Base-by-base conservation (phyloP, 345 rosid species). In the Lumnitzera littorea region DNA sequence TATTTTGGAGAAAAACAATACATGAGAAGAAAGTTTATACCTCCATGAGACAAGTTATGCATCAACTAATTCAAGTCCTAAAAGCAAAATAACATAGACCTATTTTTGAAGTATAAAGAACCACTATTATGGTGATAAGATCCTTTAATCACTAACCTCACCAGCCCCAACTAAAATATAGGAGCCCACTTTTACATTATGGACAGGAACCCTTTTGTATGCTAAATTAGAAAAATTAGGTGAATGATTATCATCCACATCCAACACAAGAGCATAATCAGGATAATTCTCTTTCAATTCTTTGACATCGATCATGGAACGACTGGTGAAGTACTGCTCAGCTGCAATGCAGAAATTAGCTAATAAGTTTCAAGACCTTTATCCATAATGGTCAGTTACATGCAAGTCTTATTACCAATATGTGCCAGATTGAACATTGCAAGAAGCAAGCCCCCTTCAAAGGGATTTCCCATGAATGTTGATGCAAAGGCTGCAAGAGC, bases 371-470 rank as follows among this genome's bases (percentile, higher is more conserved):
- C 43, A 36, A 36, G 43, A 7, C 9, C 43, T 36, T 2, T 1
- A 36, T 36, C 9, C 43, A 36, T 2, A 29, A 36, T 5, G 43
- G 7, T 36, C 43, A 36, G 43, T 36, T 4, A 36, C 43, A 9
- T 36, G 3, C 43, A 36, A 55, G 55, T 41, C 71, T 60, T 49
- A 57, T 69, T 54, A 92, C 99, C 97, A 3, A 92, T 89, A 62
- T 89, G 99, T 73, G 99, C 97, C 71, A 92, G 77, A 81, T 89
- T 92, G 74, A 92, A 92, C 99, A 92, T 92, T 11, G 91, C 95
- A 24, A 92, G 86, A 74, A 92, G 97, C 58, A 92, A 69, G 43
- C 99, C 96, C 76, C 97, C 99, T 87, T 92, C 99, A 72, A 92
- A 67, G 24, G 91, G 71, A 57, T 87, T 92, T 2, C 99, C 99